These are phyloP conservation scores for Mucor irregularis DNA, from an alignment of 371 early-diverging fungal genomes.

Conservation along the genomic window DNA sequence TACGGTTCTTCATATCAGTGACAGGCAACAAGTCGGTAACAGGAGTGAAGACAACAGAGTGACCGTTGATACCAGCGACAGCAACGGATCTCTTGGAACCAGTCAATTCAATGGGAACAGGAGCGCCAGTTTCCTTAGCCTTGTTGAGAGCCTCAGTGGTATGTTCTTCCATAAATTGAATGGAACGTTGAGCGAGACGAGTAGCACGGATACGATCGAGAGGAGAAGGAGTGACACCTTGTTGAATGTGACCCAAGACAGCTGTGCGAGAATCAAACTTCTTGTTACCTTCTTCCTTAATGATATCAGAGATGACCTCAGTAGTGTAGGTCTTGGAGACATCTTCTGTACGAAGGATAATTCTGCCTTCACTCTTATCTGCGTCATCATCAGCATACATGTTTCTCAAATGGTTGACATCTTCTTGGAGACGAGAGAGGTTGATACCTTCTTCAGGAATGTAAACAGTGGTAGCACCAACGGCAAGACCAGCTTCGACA, in stretches of 20 bases:
- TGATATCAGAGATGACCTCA: conserved; percentile 84
- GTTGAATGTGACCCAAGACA: conserved; percentile 96
- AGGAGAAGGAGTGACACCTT: conserved; percentile 95
- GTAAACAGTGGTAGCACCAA: conserved; percentile 94
- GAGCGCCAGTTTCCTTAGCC: conserved; percentile 23
- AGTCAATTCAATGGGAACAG: conserved; percentile 66
- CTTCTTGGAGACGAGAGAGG: conserved; percentile 77
- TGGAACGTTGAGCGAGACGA: conserved; percentile 74
- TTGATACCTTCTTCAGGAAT: conserved; percentile 94
- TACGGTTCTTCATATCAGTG: conserved; percentile 82
- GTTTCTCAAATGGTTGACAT: conserved; percentile 78
- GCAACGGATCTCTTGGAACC: conserved; percentile 59
- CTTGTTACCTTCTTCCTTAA: conserved; percentile 92
- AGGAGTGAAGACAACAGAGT: conserved; percentile 72
- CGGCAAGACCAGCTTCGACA: conserved; percentile 86
- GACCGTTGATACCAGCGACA: conserved; percentile 87
- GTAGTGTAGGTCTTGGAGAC: conserved; percentile 89
- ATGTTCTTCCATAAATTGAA: conserved; percentile 61
- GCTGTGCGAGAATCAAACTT: conserved; percentile 93
- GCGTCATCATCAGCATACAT: conserved; percentile 76
- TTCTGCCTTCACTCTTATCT: conserved; percentile 77
- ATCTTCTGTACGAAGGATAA: conserved; percentile 82
- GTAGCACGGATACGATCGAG: conserved; percentile 95
- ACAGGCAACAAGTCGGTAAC: conserved; percentile 63
- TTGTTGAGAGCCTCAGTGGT: conserved; percentile 31